These are phyloP conservation scores for Glycyrrhiza uralensis DNA, from an alignment of 306 rosid species.

Conservation along the genomic window DNA sequence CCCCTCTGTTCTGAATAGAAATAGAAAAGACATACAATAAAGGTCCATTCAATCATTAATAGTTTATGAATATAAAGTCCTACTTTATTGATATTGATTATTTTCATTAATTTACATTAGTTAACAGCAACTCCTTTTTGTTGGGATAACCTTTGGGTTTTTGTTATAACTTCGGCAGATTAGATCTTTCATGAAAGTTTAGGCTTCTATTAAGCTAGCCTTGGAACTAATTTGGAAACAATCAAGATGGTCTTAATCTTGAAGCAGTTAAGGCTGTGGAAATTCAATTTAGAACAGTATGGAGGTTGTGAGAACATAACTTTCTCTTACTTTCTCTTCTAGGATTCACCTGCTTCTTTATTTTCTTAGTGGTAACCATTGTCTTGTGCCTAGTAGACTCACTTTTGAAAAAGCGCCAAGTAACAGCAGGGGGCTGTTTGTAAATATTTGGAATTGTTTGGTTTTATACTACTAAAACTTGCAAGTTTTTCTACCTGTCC, in stretches of 20 bases:
- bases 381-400: neutral
- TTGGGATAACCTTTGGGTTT: neutral
- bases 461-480: neutral
- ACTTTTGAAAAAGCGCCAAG: neutral
- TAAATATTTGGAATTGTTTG: neutral
- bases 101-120: neutral
- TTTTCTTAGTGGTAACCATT: neutral
- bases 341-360: neutral
- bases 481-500: constrained; percentile 2
- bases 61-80: constrained; percentile 2
- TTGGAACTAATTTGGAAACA: neutral
- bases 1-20: neutral
- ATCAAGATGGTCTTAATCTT: neutral
- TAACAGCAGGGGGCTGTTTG: neutral
- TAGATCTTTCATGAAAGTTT: neutral
- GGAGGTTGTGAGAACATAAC: neutral
- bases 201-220: neutral
- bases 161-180: neutral
- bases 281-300: neutral
- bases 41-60: neutral
- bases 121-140: neutral
- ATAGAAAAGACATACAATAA: too few relatives aligned
- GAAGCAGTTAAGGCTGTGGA: neutral
- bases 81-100: neutral
- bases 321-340: neutral